A percentile compares a stretch with the other conserved stretches of the same genome.
These are phyloP conservation scores for Cicer judaicum DNA, from an alignment of 306 rosid genomes.

Conservation along the genomic window DNA sequence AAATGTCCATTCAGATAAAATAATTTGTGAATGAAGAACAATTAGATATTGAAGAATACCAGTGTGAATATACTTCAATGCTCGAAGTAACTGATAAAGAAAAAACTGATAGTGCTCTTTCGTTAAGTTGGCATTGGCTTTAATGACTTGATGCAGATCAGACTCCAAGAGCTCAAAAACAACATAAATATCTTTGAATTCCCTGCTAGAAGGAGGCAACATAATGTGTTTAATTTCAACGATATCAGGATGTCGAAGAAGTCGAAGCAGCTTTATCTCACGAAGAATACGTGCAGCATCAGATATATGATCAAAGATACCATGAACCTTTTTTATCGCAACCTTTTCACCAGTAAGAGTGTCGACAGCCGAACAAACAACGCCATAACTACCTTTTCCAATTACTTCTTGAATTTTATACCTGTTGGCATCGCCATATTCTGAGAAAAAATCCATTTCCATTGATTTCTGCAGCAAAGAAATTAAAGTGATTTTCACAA, in stretches of 20 bases:
- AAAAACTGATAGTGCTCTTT: constrained; percentile 94
- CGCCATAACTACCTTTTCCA: constrained; percentile 98
- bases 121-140: constrained; percentile 87
- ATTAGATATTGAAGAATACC: constrained; percentile 54
- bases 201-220: constrained; percentile 86
- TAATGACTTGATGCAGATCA: constrained; percentile 98
- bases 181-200: constrained; percentile 88
- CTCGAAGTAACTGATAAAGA: constrained; percentile 95
- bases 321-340: constrained; percentile 92
- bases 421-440: constrained; percentile 86
- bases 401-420: constrained; percentile 90
- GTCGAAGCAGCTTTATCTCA: constrained; percentile 95
- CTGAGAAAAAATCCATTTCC: constrained; percentile 92
- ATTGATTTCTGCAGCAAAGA: constrained; percentile 63
- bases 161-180: constrained; percentile 97
- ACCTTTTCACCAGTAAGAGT: constrained; percentile 87
- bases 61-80: constrained; percentile 89
- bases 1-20: constrained; percentile 18
- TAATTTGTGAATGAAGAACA: constrained; percentile 11
- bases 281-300: constrained; percentile 98
- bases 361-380: constrained; percentile 95
- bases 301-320: constrained; percentile 89
- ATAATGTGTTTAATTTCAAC: constrained; percentile 94
- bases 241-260: constrained; percentile 94
- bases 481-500: constrained; percentile 28